Evolutionary conservation across 331 rosid genomes (phyloP), one percentile per base, ranked within the genome.

Genomic region (Acacia concinna): DNA sequence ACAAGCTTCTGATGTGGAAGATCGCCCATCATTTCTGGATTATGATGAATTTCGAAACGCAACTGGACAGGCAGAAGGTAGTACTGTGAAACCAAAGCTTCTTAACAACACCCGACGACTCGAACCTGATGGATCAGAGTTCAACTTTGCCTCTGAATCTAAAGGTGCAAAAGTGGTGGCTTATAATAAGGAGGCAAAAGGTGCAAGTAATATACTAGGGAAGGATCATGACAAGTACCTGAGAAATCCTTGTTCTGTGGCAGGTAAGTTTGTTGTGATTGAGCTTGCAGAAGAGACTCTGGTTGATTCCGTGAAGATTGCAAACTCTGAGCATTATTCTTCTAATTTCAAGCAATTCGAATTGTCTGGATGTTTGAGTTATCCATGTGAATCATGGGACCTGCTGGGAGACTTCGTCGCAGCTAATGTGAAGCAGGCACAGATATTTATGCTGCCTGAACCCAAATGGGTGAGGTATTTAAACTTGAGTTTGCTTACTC

Each of bases 111-210:
- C 95, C 65, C 92, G 85, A 31, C 83, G 93, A 67, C 90, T 91
- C 60, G 98, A 94, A 85, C 88, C 88, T 17, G 97, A 92, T 80
- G 98, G 97, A 51, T 82, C 90, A 0, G 92, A 86, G 80, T 92
- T 89, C 87, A 92, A 94, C 86, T 89, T 91, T 59, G 98, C 98
- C 27, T 92, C 95, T 18, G 95, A 88, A 40, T 89, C 95, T 35
- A 94, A 92, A 83, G 97, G 98, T 21, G 97, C 98, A 60, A 94
- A 94, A 76, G 97, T 91, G 51, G 92, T 94, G 59, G 93, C 97
- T 66, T 92, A 88, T 80, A 94, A 94, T 64, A 94, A 91, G 84
- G 97, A 94, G 57, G 97, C 97, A 28, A 94, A 88, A 62, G 98
- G 98, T 52, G 97, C 97, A 21, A 82, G 74, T 71, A 94, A 92